A percentile compares a stretch with the other conserved stretches of the same genome.
These are phyloP conservation scores for Thuja plicata DNA, from an alignment of 83 land plant genomes.

Conservation along the genomic window DNA sequence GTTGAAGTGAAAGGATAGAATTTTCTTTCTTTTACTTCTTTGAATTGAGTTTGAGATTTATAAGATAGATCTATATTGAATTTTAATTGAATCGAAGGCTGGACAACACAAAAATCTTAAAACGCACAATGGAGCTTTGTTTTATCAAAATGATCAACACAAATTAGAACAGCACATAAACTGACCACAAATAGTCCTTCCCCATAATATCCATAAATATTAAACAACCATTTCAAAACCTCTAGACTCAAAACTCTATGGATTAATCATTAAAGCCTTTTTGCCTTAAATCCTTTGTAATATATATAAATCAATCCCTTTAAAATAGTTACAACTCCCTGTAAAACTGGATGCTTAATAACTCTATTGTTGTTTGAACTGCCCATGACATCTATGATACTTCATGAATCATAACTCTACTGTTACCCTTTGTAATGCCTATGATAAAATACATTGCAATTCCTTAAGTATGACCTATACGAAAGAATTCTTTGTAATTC, in stretches of 20 bases:
- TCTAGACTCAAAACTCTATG: neutral
- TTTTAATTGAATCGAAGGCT: too few relatives aligned
- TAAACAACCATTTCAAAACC: neutral
- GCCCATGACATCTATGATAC: neutral
- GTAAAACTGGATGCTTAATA: neutral
- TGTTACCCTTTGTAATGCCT: neutral
- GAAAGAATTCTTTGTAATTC: neutral
- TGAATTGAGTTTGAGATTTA: too few relatives aligned
- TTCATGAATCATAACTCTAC: neutral
- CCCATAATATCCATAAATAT: neutral
- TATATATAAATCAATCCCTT: neutral
- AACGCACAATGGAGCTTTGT: too few relatives aligned
- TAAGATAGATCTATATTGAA: too few relatives aligned
- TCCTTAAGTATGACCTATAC: neutral
- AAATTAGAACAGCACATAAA: too few relatives aligned
- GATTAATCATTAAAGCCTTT: neutral
- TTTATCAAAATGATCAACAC: too few relatives aligned
- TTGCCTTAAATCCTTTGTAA: too few relatives aligned
- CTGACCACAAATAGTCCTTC: neutral
- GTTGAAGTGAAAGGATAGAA: too few relatives aligned
- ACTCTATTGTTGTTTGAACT: neutral
- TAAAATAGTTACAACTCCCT: neutral
- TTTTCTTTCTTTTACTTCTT: too few relatives aligned
- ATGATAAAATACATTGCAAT: neutral
- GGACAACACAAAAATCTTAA: too few relatives aligned